Base-by-base conservation (phyloP, 352 stramenopile genomes). In the Thalassiosira gravida region DNA sequence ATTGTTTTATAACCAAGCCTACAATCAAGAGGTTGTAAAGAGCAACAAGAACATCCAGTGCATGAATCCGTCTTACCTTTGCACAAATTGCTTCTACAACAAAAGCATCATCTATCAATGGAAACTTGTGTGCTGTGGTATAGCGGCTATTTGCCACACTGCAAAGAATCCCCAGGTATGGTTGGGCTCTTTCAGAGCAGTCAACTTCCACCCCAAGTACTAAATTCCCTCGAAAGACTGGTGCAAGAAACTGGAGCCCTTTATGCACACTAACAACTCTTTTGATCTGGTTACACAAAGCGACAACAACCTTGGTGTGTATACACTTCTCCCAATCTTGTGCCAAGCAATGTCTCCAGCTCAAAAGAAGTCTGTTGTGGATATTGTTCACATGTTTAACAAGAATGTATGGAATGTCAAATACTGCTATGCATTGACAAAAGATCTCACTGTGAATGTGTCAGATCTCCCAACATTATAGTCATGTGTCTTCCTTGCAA, bases 181-280 rank as follows among this genome's bases (percentile, higher is more conserved):
- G 63, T 18, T 14, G 14, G 22, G 29, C 16, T 72, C 46, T 7
- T 72, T 72, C 37, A 24, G 14, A 1, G 56, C 35, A 37, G 32
- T 58, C 9, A 75, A 75, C 37, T 27, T 59, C 24, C 67, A 68
- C 42, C 67, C 67, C 11, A 56, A 18, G 14, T 14, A 16, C 14
- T 20, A 52, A 13, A 59, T 75, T 29, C 25, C 67, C 20, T 75
- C 67, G 42, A 24, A 49, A 37, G 52, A 30, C 30, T 75, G 67
- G 55, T 75, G 67, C 55, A 75, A 75, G 32, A 75, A 75, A 39
- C 22, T 72, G 3, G 49, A 62, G 22, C 63, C 63, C 39, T 63
- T 63, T 44, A 52, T 72, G 32, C 5, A 44, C 46, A 29, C 50
- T 14, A 27, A 30, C n/a, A 18, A 72, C 20, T 55, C 47, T 14